Percentiles rank a stretch among this genome's conserved stretches.
These are phyloP conservation scores for Ascochyta rabiei DNA, from an alignment of 2,329 filamentous ascomycete genomes.

Conservation along the genomic window DNA sequence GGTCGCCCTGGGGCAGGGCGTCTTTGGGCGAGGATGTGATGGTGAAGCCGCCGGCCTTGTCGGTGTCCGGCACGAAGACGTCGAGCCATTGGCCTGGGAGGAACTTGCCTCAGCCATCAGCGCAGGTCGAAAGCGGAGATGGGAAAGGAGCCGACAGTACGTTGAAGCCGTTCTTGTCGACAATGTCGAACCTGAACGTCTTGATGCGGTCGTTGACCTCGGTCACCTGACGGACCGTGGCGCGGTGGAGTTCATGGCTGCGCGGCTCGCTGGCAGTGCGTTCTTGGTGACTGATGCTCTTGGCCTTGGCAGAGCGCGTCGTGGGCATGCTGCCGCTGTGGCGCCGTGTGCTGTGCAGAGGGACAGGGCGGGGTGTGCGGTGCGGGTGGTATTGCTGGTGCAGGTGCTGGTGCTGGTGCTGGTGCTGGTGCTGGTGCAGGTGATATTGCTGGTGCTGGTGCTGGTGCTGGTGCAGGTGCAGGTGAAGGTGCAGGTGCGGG, in stretches of 20 bases:
- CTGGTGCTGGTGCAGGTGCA: no score
- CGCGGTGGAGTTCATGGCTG: constrained; percentile 67
- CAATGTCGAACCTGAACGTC: constrained; percentile 69
- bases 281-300: constrained; percentile 63
- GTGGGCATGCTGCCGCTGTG: constrained; percentile 38
- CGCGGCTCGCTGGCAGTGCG: constrained; percentile 77
- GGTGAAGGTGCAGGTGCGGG: no score
- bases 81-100: constrained; percentile 89
- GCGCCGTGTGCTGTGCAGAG: constrained; percentile 24
- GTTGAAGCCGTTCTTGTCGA: constrained; percentile 55
- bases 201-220: constrained; percentile 71
- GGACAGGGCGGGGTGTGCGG: constrained; percentile 16
- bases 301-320: constrained; percentile 40
- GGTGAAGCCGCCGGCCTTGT: constrained; percentile 83
- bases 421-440: no score
- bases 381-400: constrained; percentile 2
- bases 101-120: constrained; percentile 61
- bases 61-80: constrained; percentile 71
- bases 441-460: background rate
- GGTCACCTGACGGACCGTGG: constrained; percentile 66
- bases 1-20: constrained; percentile 45
- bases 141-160: constrained; percentile 47
- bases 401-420: no score
- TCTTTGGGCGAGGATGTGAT: constrained; percentile 76
- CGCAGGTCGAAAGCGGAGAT: constrained; percentile 32